Evolutionary conservation across 2,329 filamentous ascomycete genomes (phyloP), one percentile per base, ranked within the genome.

Genomic region (Ramichloridium luteum): DNA sequence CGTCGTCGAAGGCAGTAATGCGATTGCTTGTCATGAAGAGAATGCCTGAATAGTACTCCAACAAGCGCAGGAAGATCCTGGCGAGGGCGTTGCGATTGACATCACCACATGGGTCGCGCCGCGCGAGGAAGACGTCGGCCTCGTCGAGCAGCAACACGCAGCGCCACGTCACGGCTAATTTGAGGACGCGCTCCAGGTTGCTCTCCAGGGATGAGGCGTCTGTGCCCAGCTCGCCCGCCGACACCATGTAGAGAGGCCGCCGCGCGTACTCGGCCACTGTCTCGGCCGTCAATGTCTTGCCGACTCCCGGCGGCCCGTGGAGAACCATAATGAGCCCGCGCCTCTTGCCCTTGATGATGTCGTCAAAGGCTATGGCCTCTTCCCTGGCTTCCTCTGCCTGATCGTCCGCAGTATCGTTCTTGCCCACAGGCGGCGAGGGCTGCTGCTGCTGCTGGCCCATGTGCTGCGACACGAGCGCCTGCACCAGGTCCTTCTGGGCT

Each of bases 81-180:
- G 93, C 84, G 1, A 88, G 71, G 0, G 77, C 76, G 48, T 93
- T 93, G 36, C 83, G 77, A 50, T 85, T 76, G 36, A 90, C 77
- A 46, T 92, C 81, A 43, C 82, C 75, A n/a, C n/a, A n/a, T 48
- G 84, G 75, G 27, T 80, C 79, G 1, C 83, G 74, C 51, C 81
- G 79, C 60, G 90, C 81, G 9, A 93, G 62, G 58, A 85, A 85
- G 5, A 85, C 77, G 46, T 86, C 80, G 3, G 79, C 82, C 58
- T 93, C 84, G 47, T 92, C 84, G 3, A 93, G 70, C 3, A 93
- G 70, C 0, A 93, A 62, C 5, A 93, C 80, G 0, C 83, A 83
- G n/a, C 81, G 80, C 84, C 84, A 93, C 0, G 75, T 74, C 45
- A 85, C 80, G 26, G 81, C 84, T 30, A 90, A 80, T 45, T 88